phyloP scores from a whole-genome alignment of 306 rosid species.

The Cicer chorassanicum region DNA sequence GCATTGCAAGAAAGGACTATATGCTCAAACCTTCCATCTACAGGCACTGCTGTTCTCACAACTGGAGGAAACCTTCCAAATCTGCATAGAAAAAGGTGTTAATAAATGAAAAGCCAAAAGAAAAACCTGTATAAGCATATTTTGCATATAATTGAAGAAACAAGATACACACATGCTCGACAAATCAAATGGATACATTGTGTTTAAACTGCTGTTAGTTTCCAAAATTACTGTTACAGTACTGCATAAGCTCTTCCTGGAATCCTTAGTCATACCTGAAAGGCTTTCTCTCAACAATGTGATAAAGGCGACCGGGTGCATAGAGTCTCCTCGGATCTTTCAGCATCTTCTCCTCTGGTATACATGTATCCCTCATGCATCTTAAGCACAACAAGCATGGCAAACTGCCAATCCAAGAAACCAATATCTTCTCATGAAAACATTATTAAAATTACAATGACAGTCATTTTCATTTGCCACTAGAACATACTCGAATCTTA shows the following conservation, averaged over 20 bases:
- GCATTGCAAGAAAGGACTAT: slow-evolving; percentile 95
- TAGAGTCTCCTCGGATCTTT: slow-evolving; percentile 98
- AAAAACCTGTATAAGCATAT: not conserved
- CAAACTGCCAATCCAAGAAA: slow-evolving; percentile 63
- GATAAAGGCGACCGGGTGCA: slow-evolving; percentile 97
- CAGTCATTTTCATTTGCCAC: not conserved
- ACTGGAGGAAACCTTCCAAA: slow-evolving; percentile 88
- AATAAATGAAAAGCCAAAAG: slow-evolving; percentile 24
- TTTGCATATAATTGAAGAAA: not conserved
- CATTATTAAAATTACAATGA: not conserved
- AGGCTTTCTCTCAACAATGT: slow-evolving; percentile 92
- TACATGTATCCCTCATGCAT: slow-evolving; percentile 89
- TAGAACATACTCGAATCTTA: slow-evolving; percentile 24
- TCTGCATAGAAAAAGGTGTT: slow-evolving; percentile 52
- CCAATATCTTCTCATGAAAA: slow-evolving; percentile 15
- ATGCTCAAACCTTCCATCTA: slow-evolving; percentile 97
- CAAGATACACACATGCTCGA: slow-evolving; percentile 6
- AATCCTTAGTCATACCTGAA: slow-evolving; percentile 61
- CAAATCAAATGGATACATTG: not conserved
- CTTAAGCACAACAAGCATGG: slow-evolving; percentile 87
- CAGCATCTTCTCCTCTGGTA: slow-evolving; percentile 81
- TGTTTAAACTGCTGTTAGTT: not conserved
- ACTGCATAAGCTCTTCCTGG: slow-evolving; percentile 23
- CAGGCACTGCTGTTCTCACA: slow-evolving; percentile 94
- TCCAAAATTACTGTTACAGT: not conserved